Conservation (phyloP, 2,329 filamentous ascomycete species). For the Talaromyces atroroseus region DNA sequence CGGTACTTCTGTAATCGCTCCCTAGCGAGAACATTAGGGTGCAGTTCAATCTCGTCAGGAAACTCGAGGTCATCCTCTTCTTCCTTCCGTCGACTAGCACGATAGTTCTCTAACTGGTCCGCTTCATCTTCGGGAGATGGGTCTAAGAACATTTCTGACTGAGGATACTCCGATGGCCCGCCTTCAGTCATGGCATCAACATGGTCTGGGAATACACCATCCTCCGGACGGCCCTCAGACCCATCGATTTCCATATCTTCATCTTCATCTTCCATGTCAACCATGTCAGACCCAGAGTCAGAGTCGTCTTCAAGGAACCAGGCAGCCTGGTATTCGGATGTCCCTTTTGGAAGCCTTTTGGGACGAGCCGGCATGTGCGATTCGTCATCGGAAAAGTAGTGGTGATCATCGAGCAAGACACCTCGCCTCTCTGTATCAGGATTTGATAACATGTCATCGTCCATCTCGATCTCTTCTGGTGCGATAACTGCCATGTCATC, state of each 20-base stretch:
- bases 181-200: constrained; percentile 63
- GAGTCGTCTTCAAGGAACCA: constrained; percentile 86
- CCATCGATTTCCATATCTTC: constrained; percentile 47
- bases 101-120: constrained; percentile 73
- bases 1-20: constrained; percentile 83
- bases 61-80: constrained; percentile 90
- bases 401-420: constrained; percentile 90
- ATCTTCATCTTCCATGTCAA: constrained; percentile 62
- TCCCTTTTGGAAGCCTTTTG: constrained; percentile 79
- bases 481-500: constrained; percentile 80
- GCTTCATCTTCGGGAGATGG: constrained; percentile 76
- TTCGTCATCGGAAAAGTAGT: constrained; percentile 93
- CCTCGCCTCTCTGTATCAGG: constrained; percentile 64
- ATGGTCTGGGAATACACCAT: constrained; percentile 61
- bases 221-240: constrained; percentile 64
- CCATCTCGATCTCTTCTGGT: constrained; percentile 78
- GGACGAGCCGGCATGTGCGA: constrained; percentile 54
- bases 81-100: constrained; percentile 70
- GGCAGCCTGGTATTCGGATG: constrained; percentile 86
- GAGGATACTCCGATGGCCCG: constrained; percentile 81
- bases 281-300: constrained; percentile 78
- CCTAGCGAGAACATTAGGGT: constrained; percentile 76
- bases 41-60: constrained; percentile 93
- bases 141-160: constrained; percentile 87
- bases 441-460: constrained; percentile 53